Percentiles rank a stretch among this genome's conserved stretches.
These are phyloP conservation scores for Plenodomus biglobosus DNA, from an alignment of 2,329 filamentous ascomycete genomes.

Conservation along the genomic window DNA sequence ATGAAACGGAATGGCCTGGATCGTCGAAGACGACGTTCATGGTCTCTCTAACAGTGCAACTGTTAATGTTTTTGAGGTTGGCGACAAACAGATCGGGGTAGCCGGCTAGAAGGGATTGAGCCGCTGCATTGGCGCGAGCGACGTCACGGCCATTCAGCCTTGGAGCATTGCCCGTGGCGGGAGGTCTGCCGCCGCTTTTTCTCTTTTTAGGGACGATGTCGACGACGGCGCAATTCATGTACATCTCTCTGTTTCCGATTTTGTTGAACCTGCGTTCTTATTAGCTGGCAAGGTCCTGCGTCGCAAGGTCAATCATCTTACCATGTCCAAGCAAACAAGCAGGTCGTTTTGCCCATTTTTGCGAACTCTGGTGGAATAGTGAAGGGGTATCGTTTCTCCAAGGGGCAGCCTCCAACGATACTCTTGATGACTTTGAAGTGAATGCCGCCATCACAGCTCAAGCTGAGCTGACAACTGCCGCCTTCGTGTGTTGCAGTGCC, in stretches of 20 bases:
- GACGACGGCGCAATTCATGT: slow-evolving; percentile 81
- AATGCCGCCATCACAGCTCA: slow-evolving; percentile 71
- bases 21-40: slow-evolving; percentile 46
- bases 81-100: slow-evolving; percentile 50
- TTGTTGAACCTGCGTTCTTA: slow-evolving; percentile 59
- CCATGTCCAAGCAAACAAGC: slow-evolving; percentile 69
- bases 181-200: neutral
- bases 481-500: slow-evolving; percentile 65
- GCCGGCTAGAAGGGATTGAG: slow-evolving; percentile 29
- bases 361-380: slow-evolving; percentile 31
- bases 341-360: slow-evolving; percentile 27
- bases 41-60: slow-evolving; percentile 44
- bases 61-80: slow-evolving; percentile 46
- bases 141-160: slow-evolving; percentile 28
- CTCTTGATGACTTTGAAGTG: slow-evolving; percentile 70
- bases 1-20: slow-evolving; percentile 46
- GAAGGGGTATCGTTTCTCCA: slow-evolving; percentile 62
- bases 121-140: slow-evolving; percentile 7
- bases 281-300: no score
- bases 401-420: slow-evolving; percentile 60
- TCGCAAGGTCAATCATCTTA: no score
- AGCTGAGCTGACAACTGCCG: slow-evolving; percentile 73
- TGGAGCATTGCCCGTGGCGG: slow-evolving; percentile 33
- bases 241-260: slow-evolving; percentile 78
- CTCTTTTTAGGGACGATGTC: slow-evolving; percentile 51